Percentiles rank a stretch among this genome's conserved stretches.
Evolutionary conservation across 2,329 filamentous ascomycete genomes (phyloP).

Genomic region (Aspergillus neotritici): DNA sequence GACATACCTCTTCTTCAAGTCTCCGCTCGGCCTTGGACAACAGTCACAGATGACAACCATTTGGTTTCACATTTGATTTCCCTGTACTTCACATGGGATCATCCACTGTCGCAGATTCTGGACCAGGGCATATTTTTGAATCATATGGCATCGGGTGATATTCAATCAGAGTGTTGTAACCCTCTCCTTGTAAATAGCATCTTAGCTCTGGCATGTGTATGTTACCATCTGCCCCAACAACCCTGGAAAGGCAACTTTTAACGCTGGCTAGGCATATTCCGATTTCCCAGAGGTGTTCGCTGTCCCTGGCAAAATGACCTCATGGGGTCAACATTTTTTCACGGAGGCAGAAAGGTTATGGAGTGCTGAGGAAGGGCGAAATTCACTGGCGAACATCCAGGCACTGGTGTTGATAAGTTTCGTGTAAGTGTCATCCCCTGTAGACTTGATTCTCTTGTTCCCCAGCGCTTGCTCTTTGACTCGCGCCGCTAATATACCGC

Average conservation of each 20-base stretch:
- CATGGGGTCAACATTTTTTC: constrained; percentile 31
- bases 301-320: constrained; percentile 21
- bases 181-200: constrained; percentile 83
- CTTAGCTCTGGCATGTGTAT: constrained; percentile 52
- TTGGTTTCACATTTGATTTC: constrained; percentile 77
- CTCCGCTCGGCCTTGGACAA: constrained; percentile 58
- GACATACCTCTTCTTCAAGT: constrained; percentile 33
- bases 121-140: constrained; percentile 69
- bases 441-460: neutral
- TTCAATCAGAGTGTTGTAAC: constrained; percentile 68
- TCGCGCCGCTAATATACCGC: constrained; percentile 11
- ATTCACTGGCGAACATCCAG: constrained; percentile 32
- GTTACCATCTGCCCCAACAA: constrained; percentile 5
- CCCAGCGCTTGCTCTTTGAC: too few species aligned
- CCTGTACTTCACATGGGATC: constrained; percentile 94
- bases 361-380: constrained; percentile 29
- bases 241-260: neutral
- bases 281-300: constrained; percentile 30
- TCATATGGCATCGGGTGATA: constrained; percentile 26
- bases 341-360: constrained; percentile 33
- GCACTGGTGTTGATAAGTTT: constrained; percentile 31
- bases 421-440: constrained; percentile 20
- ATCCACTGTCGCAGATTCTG: constrained; percentile 77
- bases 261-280: constrained; percentile 29
- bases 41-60: constrained; percentile 67